Evolutionary conservation across 2,329 filamentous ascomycete species (phyloP).

Genomic region (Plectosphaerella cucumerina): DNA sequence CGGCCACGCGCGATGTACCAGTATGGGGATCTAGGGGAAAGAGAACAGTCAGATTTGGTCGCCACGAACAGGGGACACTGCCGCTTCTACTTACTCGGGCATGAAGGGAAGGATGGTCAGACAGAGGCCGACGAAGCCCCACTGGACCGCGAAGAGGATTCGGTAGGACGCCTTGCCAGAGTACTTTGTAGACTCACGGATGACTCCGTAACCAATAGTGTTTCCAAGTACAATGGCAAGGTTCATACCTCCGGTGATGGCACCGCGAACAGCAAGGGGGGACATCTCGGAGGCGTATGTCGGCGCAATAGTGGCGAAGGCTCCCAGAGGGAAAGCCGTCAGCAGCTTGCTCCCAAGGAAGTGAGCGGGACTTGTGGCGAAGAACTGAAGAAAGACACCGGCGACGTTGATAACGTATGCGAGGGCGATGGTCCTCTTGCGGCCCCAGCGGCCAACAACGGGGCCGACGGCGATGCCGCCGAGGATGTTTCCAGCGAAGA

Average conservation of each 20-base stretch:
- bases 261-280: constrained; percentile 18
- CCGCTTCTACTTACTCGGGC: constrained; percentile 23
- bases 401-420: constrained; percentile 1
- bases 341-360: not conserved
- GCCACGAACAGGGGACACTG: constrained; percentile 6
- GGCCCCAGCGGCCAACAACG: not conserved
- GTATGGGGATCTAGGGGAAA: constrained; percentile 17
- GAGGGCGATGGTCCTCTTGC: not conserved
- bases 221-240: constrained; percentile 18
- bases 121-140: constrained; percentile 23
- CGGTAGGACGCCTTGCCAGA: constrained; percentile 16
- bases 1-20: constrained; percentile 25
- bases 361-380: not conserved
- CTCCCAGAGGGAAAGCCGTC: constrained; percentile 8
- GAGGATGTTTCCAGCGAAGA: constrained; percentile 30
- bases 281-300: constrained; percentile 18
- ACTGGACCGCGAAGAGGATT: constrained; percentile 24
- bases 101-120: constrained; percentile 23
- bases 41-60: not conserved
- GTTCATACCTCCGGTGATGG: constrained; percentile 17
- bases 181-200: constrained; percentile 19
- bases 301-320: constrained; percentile 14
- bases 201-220: constrained; percentile 15
- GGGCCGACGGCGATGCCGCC: not conserved
- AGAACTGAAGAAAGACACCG: constrained; percentile 1